A percentile compares a stretch with the other conserved stretches of the same genome.
phyloP scores from a whole-genome alignment of 768 basidiomycete genomes.

The Leucocoprinus birnbaumii region DNA sequence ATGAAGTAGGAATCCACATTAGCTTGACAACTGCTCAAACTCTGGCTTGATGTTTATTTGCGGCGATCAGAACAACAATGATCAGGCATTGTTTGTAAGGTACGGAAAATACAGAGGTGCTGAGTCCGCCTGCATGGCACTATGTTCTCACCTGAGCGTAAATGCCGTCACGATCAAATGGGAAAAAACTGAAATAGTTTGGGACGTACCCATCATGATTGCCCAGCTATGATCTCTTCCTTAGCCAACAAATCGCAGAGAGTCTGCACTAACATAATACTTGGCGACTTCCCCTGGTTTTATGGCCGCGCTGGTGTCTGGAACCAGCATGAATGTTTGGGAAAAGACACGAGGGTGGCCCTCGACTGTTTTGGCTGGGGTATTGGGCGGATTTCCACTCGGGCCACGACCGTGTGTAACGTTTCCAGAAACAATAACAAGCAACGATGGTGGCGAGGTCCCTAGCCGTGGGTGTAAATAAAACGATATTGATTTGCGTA shows the following conservation, averaged over 20 bases:
- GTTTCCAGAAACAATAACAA: slow-evolving; percentile 78
- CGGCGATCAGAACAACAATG: too few relatives aligned
- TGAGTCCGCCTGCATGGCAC: too few relatives aligned
- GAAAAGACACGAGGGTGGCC: slow-evolving; percentile 84
- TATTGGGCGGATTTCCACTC: slow-evolving; percentile 51
- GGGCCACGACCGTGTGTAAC: slow-evolving; percentile 69
- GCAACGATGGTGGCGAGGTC: slow-evolving; percentile 72
- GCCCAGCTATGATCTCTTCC: too few relatives aligned
- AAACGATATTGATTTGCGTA: not conserved
- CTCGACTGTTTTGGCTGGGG: slow-evolving; percentile 54
- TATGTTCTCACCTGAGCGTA: too few relatives aligned
- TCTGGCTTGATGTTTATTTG: too few relatives aligned
- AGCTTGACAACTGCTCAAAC: too few relatives aligned
- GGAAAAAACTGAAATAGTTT: too few relatives aligned
- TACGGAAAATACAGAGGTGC: too few relatives aligned
- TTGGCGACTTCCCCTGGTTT: slow-evolving; percentile 75
- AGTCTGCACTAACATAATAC: slow-evolving; percentile 79
- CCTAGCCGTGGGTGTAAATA: slow-evolving; percentile 38
- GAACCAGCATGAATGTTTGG: slow-evolving; percentile 83
- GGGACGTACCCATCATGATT: too few relatives aligned
- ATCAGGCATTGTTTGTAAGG: too few relatives aligned
- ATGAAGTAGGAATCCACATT: too few relatives aligned
- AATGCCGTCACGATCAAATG: too few relatives aligned
- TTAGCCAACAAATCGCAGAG: slow-evolving; percentile 80
- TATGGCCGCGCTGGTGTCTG: slow-evolving; percentile 63